A percentile compares a stretch with the other conserved stretches of the same genome.
These are phyloP conservation scores for Aspergillus saccharolyticus DNA, from an alignment of 495 filamentous ascomycete species.

Conservation along the genomic window DNA sequence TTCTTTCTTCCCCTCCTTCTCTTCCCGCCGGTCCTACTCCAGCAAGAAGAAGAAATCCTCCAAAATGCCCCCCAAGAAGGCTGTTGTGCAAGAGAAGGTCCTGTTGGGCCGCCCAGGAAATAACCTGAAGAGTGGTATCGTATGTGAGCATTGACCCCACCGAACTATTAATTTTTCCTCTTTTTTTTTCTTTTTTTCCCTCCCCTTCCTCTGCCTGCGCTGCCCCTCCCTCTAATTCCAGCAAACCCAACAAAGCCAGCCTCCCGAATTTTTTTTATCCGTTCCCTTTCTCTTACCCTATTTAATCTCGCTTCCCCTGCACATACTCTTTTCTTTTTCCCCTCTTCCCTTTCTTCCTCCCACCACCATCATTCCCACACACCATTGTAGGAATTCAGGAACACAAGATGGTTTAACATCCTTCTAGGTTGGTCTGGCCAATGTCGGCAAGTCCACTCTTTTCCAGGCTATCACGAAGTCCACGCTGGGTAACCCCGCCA, in stretches of 20 bases:
- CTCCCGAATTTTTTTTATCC: slow-evolving; percentile 18
- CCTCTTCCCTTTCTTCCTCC: slow-evolving; percentile 2
- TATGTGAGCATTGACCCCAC: slow-evolving; percentile 59
- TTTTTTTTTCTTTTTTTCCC: slow-evolving; percentile 17
- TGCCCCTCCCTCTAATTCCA: slow-evolving; percentile 29
- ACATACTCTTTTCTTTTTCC: slow-evolving; percentile 24
- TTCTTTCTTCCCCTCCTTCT: slow-evolving; percentile 26
- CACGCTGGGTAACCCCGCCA: slow-evolving; percentile 95
- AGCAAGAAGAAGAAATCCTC: slow-evolving; percentile 41
- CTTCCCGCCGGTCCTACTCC: slow-evolving; percentile 39
- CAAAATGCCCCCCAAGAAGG: slow-evolving; percentile 52
- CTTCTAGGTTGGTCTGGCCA: slow-evolving; percentile 88
- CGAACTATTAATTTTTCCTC: slow-evolving; percentile 8
- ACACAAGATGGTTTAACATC: slow-evolving; percentile 13
- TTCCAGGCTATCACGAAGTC: slow-evolving; percentile 99
- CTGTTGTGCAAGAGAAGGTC: slow-evolving; percentile 51
- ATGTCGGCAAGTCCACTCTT: slow-evolving; percentile 98
- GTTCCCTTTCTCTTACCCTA: slow-evolving; percentile 13
- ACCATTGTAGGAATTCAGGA: not conserved
- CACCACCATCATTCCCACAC: slow-evolving; percentile 13
- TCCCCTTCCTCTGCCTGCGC: slow-evolving; percentile 26
- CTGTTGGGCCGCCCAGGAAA: slow-evolving; percentile 91
- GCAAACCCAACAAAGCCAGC: too few species aligned
- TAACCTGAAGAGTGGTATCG: slow-evolving; percentile 99
- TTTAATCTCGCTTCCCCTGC: slow-evolving; percentile 20